Evolutionary conservation across 768 basidiomycete species (phyloP), one percentile per base, ranked within the genome.

Genomic region (Postia placenta): DNA sequence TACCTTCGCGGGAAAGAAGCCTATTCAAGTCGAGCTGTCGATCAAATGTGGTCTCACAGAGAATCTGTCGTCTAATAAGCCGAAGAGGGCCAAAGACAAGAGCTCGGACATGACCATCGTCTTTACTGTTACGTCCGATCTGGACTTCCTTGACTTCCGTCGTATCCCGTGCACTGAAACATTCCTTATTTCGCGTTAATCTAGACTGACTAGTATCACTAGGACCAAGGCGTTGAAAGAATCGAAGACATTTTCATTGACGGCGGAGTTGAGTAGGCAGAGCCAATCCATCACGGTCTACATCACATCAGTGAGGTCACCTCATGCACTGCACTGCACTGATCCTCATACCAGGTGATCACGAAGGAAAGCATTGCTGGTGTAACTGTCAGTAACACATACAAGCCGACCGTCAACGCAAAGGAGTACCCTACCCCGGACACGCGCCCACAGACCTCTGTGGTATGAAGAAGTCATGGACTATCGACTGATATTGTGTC

Each of bases 321-420:
- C 25, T 7, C 5, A 14, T 12, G 2, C 26, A 19, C 1, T 19
- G 5, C 36, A 41, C 23, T 45, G 50, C 49, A 49, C 50, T 51
- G 48, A 49, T 23, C 47, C 51, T 51, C 24, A 60, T n/a, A n/a
- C n/a, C 46, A 27, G 12, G 7, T n/a, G 15, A n/a, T n/a, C n/a
- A n/a, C 37, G 20, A 58, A 92, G 87, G 92, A 93, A 66, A 76
- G 74, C 26, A 69, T 83, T 22, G 90, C 89, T 20, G 92, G 92
- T 5, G 67, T 85, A 7, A 67, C 74, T 0, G 66, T 79, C 11
- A 66, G 70, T 5, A 62, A 71, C 27, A 67, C 71, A 1, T 83
- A 84, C 60, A 82, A 77, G 58, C 87, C 87, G 14, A 66, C 65
- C 12, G 52, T 91, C 37, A 53, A 72, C 11, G 59, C 77, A 9